Percentiles rank a stretch among this genome's conserved stretches.
Conservation (phyloP, 208 protist species). For the Crithidia expoeki region DNA sequence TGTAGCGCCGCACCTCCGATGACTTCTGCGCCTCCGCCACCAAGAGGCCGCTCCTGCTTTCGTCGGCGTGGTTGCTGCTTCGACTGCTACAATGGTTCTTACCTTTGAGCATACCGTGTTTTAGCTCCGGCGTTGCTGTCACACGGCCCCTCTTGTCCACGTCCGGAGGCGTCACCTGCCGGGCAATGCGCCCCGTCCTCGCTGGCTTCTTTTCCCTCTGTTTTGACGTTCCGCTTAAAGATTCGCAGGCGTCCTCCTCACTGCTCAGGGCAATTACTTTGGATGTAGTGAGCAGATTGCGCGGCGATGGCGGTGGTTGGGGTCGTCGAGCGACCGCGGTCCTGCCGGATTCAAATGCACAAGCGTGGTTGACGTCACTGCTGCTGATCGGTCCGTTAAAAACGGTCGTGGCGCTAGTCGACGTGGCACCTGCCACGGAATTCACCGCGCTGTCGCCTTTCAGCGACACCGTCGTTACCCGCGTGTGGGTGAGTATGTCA, state of each 20-base stretch:
- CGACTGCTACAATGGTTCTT: not conserved
- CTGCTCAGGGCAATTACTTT: not conserved
- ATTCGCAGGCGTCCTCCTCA: not conserved
- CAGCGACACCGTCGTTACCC: slow-evolving; percentile 6
- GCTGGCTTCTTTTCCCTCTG: not conserved
- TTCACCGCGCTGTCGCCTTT: not conserved
- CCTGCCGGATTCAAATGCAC: too few species aligned
- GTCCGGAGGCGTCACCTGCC: not conserved
- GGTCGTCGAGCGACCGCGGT: not conserved
- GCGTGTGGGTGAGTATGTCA: slow-evolving; percentile 5
- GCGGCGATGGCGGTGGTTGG: not conserved
- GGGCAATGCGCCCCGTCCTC: not conserved
- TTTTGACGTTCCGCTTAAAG: not conserved
- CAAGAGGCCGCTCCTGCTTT: not conserved
- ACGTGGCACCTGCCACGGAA: not conserved
- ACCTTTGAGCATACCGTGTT: not conserved
- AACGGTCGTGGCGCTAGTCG: not conserved
- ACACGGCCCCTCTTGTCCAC: not conserved
- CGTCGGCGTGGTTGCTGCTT: not conserved
- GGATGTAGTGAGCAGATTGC: not conserved
- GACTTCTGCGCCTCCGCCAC: not conserved
- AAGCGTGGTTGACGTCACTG: not conserved
- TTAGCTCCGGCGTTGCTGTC: not conserved
- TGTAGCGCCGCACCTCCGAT: slow-evolving; percentile 11
- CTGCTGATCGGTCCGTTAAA: not conserved